Base-by-base conservation (phyloP, 768 basidiomycete genomes). In the Russula vinacea region DNA sequence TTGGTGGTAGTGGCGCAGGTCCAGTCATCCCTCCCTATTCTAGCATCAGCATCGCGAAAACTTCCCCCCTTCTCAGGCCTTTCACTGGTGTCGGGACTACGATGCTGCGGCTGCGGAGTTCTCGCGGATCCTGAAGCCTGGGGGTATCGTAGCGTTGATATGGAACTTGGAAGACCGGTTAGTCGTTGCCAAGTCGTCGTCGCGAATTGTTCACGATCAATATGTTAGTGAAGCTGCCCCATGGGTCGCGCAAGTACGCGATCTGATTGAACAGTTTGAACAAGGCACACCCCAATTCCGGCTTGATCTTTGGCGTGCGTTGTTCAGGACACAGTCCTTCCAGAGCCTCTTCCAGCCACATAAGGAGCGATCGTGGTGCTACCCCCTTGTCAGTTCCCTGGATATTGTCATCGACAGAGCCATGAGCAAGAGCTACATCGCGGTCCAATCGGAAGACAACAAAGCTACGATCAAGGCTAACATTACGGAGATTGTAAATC, bases 131-230 rank as follows among this genome's bases (percentile, higher is more conserved):
- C 79, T 97, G 55, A 90, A 89, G 71, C 88, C 90, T 0, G 75
- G 76, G n/a, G 92, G 92, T 2, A 74, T 80, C 1, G 80, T 89
- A 19, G 86, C 81, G 6, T 80, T 92, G 61, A 84, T 95, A 53
- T 98, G 95, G 95, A 98, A 97, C 75, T 77, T 95, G 35, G 95
- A 97, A 73, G 87, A 93, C 74, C 79, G 88, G 87, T 86, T 63
- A 52, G 75, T 45, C 11, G 16, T 11, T 19, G 24, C 16, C 56
- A 29, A 45, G 42, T 33, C 6, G 32, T 1, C 29, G 19, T 19
- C 13, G 1, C 22, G 17, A 44, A 45, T 39, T 39, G 47, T 44
- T 53, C n/a, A 63, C 54, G 53, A 8, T 7, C 8, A 24, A 6
- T 40, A 35, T 50, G 22, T 4, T 68, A 87, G 88, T 66, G 80